Base-by-base conservation (phyloP, 306 rosid species). In the Cicer cuneatum region DNA sequence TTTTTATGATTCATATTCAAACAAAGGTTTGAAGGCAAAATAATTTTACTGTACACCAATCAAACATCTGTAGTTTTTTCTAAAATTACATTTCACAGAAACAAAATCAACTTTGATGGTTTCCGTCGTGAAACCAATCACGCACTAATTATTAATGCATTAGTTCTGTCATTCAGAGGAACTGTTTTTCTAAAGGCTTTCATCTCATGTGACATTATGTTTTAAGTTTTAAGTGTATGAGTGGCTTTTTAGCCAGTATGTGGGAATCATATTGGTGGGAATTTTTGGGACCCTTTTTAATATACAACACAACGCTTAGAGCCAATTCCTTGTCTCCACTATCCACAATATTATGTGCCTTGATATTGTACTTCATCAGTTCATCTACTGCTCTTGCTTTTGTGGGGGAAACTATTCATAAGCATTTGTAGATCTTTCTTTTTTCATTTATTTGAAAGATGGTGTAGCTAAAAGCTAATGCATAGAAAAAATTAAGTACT, bases 161-260 rank as follows among this genome's bases (percentile, higher is more conserved):
- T 43, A 18, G 18, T 58, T 75, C 9, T 72, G 54, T 73, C 46
- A 19, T 9, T 72, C 2, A 18, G 46, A 72, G 54, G 59, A 59
- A 29, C 21, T 48, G 9, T 66, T 66, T 63, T 75, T 43, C 33
- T 71, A 7, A 46, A 66, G 77, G 82, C 48, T 74, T 80, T 80
- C 61, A 51, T 35, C 41, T 74, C 38, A 33, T 9, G 35, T 24
- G 19, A 60, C 45, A 2, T 52, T n/a, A 61, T 70, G 68, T 72
- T 71, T 62, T 63, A 42, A 52, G 10, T 16, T 40, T 10, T 18
- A 12, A 12, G 40, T 48, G 57, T 45, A 21, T 39, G 70, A 66
- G 51, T 54, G 40, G 71, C 33, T 21, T 13, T 16, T 70, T 70
- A 59, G 69, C 63, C 19, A 9, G 64, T 19, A 10, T 82, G 16